phyloP scores from a whole-genome alignment of 2,329 filamentous ascomycete genomes.

The Ploettnerulaceae sp. region DNA sequence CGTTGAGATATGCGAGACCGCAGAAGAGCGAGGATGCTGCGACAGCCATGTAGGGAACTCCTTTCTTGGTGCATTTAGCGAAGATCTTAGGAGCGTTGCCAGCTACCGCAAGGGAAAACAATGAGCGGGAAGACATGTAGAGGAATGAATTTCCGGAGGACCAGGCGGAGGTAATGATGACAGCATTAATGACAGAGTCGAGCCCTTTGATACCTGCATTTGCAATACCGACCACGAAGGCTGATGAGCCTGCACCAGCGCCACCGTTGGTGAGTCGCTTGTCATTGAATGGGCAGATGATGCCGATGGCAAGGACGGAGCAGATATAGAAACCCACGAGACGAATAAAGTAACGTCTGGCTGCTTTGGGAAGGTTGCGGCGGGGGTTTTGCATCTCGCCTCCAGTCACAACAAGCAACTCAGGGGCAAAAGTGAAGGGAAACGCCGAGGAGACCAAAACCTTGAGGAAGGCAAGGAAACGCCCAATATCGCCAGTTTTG shows the following conservation, averaged over 20 bases:
- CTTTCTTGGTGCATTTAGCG: slow-evolving; percentile 45
- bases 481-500: slow-evolving; percentile 39
- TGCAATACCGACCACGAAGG: slow-evolving; percentile 46
- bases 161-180: slow-evolving; percentile 50
- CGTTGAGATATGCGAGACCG: slow-evolving; percentile 45
- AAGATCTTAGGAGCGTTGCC: slow-evolving; percentile 48
- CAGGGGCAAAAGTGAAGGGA: slow-evolving; percentile 45
- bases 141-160: slow-evolving; percentile 52
- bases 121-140: slow-evolving; percentile 46
- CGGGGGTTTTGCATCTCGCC: slow-evolving; percentile 55
- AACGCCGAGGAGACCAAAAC: slow-evolving; percentile 44
- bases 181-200: slow-evolving; percentile 50
- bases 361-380: slow-evolving; percentile 55
- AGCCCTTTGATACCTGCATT: slow-evolving; percentile 45
- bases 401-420: slow-evolving; percentile 50
- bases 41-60: slow-evolving; percentile 47
- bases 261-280: slow-evolving; percentile 44
- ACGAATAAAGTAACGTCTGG: slow-evolving; percentile 56
- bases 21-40: slow-evolving; percentile 40
- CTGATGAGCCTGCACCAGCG: slow-evolving; percentile 43
- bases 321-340: slow-evolving; percentile 58
- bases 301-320: slow-evolving; percentile 53
- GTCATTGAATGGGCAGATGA: slow-evolving; percentile 53
- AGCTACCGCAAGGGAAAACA: slow-evolving; percentile 48
- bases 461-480: slow-evolving; percentile 48